Percentiles rank a stretch among this genome's conserved stretches.
phyloP scores from a whole-genome alignment of 208 protist genomes.

The Entamoeba invadens region DNA sequence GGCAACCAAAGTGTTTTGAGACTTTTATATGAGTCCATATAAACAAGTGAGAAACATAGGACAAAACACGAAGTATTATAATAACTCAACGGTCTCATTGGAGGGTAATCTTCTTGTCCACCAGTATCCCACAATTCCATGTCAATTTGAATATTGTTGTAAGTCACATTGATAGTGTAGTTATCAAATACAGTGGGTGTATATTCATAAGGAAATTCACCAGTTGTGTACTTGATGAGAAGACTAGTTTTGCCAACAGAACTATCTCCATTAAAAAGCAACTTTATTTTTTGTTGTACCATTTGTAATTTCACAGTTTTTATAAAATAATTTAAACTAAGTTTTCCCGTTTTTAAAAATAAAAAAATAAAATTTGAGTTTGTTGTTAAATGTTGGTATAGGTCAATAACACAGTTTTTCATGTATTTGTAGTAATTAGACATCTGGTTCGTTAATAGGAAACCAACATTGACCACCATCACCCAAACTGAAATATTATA shows the following conservation, averaged over 20 bases:
- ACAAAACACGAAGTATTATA: constrained; percentile 46
- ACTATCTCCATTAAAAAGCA: constrained; percentile 21
- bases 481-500: too few relatives aligned
- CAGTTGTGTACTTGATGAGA: background rate
- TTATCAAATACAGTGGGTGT: constrained; percentile 41
- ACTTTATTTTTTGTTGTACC: background rate
- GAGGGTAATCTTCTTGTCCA: constrained; percentile 49
- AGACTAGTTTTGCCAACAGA: constrained; percentile 28
- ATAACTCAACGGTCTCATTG: constrained; percentile 46
- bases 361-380: too few relatives aligned
- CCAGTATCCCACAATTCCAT: constrained; percentile 33
- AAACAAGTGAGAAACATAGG: constrained; percentile 55
- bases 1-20: constrained; percentile 42
- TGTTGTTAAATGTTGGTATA: too few relatives aligned
- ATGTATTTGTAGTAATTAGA: too few relatives aligned
- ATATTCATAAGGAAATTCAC: constrained; percentile 9
- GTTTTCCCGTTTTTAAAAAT: too few relatives aligned
- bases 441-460: too few relatives aligned
- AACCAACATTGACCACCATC: too few relatives aligned
- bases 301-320: background rate
- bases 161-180: constrained; percentile 8
- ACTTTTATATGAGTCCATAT: constrained; percentile 51
- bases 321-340: too few relatives aligned
- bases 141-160: background rate
- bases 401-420: too few relatives aligned